phyloP scores from a whole-genome alignment of 495 filamentous ascomycete species.

The Penicillium egyptiacum region DNA sequence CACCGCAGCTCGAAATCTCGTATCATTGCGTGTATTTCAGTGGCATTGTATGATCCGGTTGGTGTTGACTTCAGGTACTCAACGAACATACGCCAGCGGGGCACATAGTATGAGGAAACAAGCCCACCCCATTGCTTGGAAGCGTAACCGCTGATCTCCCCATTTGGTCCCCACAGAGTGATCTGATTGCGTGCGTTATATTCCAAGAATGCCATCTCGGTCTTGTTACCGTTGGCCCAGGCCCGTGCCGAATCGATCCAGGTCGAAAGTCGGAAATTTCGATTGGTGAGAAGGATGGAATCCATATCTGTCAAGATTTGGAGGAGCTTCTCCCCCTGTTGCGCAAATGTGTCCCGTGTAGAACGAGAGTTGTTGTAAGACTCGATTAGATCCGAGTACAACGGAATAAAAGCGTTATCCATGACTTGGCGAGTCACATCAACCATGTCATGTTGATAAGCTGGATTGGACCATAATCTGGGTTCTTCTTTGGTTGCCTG shows the following conservation, averaged over 20 bases:
- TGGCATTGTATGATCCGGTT: conserved; percentile 33
- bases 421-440: conserved; percentile 54
- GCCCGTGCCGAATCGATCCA: conserved; percentile 46
- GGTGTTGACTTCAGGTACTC: conserved; percentile 42
- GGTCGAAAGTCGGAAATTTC: conserved; percentile 43
- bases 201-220: conserved; percentile 41
- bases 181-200: conserved; percentile 56
- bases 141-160: conserved; percentile 53
- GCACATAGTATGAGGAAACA: conserved; percentile 48
- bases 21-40: conserved; percentile 28
- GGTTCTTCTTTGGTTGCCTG: conserved; percentile 36
- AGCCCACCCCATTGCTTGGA: conserved; percentile 52
- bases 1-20: conserved; percentile 43
- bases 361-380: conserved; percentile 32
- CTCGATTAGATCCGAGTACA: conserved; percentile 40
- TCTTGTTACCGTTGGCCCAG: conserved; percentile 28
- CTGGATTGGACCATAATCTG: conserved; percentile 44
- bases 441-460: conserved; percentile 51
- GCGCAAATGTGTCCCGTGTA: conserved; percentile 16
- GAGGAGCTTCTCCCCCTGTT: conserved; percentile 32
- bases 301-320: conserved; percentile 42
- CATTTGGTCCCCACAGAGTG: conserved; percentile 53
- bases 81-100: conserved; percentile 49
- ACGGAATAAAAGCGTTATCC: conserved; percentile 45
- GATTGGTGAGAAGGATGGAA: conserved; percentile 44